Percentiles rank a stretch among this genome's conserved stretches.
phyloP scores from a whole-genome alignment of 495 filamentous ascomycete genomes.

The Lasiosphaeria miniovina region DNA sequence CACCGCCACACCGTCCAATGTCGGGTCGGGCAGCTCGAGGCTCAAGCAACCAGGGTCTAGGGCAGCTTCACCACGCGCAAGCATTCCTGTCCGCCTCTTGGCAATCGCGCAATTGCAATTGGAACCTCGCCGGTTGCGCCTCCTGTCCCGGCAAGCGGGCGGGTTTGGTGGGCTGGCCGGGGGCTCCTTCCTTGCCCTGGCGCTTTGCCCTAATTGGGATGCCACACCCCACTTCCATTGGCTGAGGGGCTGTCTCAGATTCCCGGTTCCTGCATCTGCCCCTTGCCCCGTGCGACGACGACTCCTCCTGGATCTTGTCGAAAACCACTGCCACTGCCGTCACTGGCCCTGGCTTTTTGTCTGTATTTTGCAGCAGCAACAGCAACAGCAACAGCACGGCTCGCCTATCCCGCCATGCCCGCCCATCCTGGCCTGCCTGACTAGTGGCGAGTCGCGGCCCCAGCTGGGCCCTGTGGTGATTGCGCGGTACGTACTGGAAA shows the following conservation, averaged over 20 bases:
- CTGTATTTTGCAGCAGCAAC: too few relatives aligned
- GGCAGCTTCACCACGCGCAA: too few relatives aligned
- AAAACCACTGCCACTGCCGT: not conserved
- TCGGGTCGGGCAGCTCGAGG: too few relatives aligned
- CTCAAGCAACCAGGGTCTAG: too few relatives aligned
- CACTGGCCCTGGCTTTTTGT: not conserved
- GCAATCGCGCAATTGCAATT: too few relatives aligned
- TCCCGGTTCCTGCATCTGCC: conserved; percentile 30
- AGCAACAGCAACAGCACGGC: too few relatives aligned
- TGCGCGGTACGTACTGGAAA: too few relatives aligned
- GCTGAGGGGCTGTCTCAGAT: conserved; percentile 29
- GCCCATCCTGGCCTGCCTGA: too few relatives aligned
- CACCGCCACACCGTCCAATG: conserved; percentile 1
- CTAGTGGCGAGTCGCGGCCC: too few relatives aligned
- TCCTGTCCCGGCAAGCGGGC: not conserved
- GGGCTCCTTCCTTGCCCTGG: not conserved
- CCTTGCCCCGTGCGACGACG: conserved; percentile 20
- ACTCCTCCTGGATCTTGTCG: conserved; percentile 27
- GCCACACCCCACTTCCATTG: conserved; percentile 21
- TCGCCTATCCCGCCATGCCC: too few relatives aligned
- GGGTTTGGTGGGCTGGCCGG: conserved; percentile 1
- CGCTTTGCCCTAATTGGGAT: conserved; percentile 22
- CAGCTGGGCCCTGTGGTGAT: too few relatives aligned
- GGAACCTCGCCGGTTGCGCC: not conserved
- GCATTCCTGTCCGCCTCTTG: too few relatives aligned